A percentile compares a stretch with the other conserved stretches of the same genome.
Conservation (phyloP, 148 eudicot species). For the Cornus florida region DNA sequence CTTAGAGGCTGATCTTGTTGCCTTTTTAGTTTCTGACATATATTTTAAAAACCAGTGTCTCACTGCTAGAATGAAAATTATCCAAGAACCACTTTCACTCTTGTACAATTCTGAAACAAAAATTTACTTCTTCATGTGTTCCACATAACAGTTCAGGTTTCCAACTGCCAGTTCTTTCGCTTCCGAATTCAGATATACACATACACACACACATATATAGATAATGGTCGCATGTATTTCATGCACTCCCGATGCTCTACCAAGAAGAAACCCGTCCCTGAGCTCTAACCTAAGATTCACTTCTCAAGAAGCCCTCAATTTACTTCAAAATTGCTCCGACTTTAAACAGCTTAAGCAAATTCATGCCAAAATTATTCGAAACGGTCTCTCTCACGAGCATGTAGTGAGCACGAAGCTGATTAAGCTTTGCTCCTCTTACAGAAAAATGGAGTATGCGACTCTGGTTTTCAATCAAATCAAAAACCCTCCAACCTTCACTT, state of each 20-base stretch:
- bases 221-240: conserved; percentile 10
- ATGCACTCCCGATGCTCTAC: conserved; percentile 18
- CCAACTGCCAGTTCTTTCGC: too few relatives aligned
- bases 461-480: conserved; percentile 34
- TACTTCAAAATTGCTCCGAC: conserved; percentile 39
- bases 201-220: not conserved
- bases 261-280: conserved; percentile 6
- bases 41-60: too few relatives aligned
- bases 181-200: too few relatives aligned
- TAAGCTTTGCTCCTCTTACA: conserved; percentile 38
- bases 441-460: conserved; percentile 41
- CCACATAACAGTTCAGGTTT: too few relatives aligned
- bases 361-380: conserved; percentile 49
- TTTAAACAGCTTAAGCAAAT: conserved; percentile 53
- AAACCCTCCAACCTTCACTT: conserved; percentile 41
- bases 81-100: too few relatives aligned
- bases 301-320: conserved; percentile 26
- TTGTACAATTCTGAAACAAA: too few relatives aligned
- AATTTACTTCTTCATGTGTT: too few relatives aligned
- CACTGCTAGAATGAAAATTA: too few relatives aligned
- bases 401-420: conserved; percentile 30
- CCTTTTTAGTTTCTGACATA: too few relatives aligned
- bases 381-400: conserved; percentile 27
- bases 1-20: too few relatives aligned
- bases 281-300: conserved; percentile 3